Percentiles rank a stretch among this genome's conserved stretches.
Evolutionary conservation across 768 basidiomycete species (phyloP).

Genomic region (Tylopilus sp.): DNA sequence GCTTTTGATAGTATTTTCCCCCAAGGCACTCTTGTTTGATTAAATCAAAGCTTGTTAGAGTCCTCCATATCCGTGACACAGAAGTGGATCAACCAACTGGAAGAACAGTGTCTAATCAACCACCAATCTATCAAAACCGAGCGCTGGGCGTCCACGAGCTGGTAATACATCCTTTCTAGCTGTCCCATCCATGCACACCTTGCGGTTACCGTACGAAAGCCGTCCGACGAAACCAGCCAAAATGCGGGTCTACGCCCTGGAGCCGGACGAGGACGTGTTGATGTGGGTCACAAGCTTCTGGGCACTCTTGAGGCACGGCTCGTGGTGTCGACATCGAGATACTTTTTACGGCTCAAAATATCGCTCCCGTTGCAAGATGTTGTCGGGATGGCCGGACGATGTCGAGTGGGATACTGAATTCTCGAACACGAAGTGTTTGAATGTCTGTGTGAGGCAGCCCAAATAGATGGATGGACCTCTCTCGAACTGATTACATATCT

Average conservation of each 20-base stretch:
- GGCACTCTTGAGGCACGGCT: slow-evolving; percentile 27
- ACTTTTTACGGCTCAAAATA: slow-evolving; percentile 20
- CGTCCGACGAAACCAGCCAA: slow-evolving; percentile 20
- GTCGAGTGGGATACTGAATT: slow-evolving; percentile 26
- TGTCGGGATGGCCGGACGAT: slow-evolving; percentile 9
- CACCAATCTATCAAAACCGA: slow-evolving; percentile 16
- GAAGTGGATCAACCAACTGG: slow-evolving; percentile 18
- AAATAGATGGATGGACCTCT: too few species aligned
- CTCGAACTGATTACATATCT: too few species aligned
- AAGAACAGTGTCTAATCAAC: slow-evolving; percentile 26
- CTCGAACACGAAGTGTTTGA: too few species aligned
- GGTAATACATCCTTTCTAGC: not conserved
- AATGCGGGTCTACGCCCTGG: slow-evolving; percentile 7
- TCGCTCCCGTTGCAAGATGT: not conserved
- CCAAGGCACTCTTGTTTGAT: not conserved
- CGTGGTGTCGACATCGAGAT: slow-evolving; percentile 20
- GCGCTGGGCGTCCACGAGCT: slow-evolving; percentile 12
- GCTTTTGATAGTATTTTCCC: not conserved
- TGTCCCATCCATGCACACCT: slow-evolving; percentile 7
- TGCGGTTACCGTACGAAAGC: slow-evolving; percentile 10
- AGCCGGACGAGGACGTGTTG: slow-evolving; percentile 33
- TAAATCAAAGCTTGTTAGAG: slow-evolving; percentile 14
- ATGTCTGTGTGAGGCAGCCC: too few species aligned
- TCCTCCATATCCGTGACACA: slow-evolving; percentile 12
- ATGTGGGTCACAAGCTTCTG: slow-evolving; percentile 27